These are phyloP conservation scores for Larix sibirica DNA, from an alignment of 83 land plant species.

Conservation along the genomic window DNA sequence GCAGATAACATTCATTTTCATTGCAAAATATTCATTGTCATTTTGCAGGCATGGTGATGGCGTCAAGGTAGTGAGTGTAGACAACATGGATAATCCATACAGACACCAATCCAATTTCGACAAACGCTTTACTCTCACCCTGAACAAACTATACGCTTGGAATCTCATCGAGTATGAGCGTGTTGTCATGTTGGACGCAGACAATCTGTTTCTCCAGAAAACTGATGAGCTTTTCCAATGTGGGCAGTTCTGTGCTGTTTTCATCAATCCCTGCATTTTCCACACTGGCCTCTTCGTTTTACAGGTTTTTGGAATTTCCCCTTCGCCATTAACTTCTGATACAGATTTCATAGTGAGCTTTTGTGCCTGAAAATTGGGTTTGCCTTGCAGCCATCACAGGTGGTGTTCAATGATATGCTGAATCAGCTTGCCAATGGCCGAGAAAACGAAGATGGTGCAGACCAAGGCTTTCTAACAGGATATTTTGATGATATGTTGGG, in stretches of 20 bases:
- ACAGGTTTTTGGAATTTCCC: constrained; percentile 44
- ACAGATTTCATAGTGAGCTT: background rate
- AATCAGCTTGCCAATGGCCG: constrained; percentile 53
- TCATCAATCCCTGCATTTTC: constrained; percentile 88
- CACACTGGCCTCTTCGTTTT: constrained; percentile 97
- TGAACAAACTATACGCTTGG: constrained; percentile 95
- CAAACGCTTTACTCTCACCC: constrained; percentile 64
- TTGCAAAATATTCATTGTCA: background rate
- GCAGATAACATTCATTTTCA: background rate
- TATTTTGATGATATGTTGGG: constrained; percentile 82
- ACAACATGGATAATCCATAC: constrained; percentile 81
- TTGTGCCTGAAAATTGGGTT: background rate
- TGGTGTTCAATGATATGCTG: constrained; percentile 72
- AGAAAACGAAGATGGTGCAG: constrained; percentile 84
- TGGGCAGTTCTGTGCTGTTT: constrained; percentile 94
- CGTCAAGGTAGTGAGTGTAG: constrained; percentile 66
- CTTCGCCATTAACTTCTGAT: background rate
- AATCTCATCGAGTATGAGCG: constrained; percentile 75
- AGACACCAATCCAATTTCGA: constrained; percentile 48
- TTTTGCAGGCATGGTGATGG: constrained; percentile 74
- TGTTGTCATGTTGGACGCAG: constrained; percentile 89
- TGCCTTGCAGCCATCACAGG: constrained; percentile 78
- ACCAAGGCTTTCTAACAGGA: constrained; percentile 82
- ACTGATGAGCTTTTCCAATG: constrained; percentile 93
- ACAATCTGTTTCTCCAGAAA: constrained; percentile 80